Evolutionary conservation across 2,329 filamentous ascomycete genomes (phyloP), one percentile per base, ranked within the genome.

Genomic region (Didymella segeticola): DNA sequence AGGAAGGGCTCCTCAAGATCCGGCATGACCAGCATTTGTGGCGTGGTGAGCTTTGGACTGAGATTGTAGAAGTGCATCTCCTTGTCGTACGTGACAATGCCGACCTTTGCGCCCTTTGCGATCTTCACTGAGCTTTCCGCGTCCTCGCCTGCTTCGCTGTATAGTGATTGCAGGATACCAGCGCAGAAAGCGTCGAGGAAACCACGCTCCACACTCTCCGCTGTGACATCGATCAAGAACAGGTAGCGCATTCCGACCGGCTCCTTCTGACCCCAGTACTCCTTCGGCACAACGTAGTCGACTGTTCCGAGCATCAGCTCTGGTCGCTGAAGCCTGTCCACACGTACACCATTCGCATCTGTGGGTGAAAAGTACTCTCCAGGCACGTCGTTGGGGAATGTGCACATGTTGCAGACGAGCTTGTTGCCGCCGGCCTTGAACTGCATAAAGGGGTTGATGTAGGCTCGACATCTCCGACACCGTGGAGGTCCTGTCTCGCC

Each of bases 381-480:
- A 0, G 91, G 81, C 0, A 96, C 96, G 69, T 99, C 95, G 72
- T 98, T 99, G 43, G 95, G 92, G 73, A 98, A 96, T 19, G 90
- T 95, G 79, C 95, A 99, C 78, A 99, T 90, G 71, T 99, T 99
- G 80, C 95, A 99, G 46, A 96, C 91, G 73, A 96, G 96, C 73
- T 96, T 96, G 78, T 93, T 96, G 52, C 95, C 95, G 30, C 93
- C 93, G 14, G 89, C 89, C 54, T 89, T 86, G 82, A 99, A 99
- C 71, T 93, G 90, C 95, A 99, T 98, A 73, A 99, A 99, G 1
- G 95, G 95, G 71, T 99, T 99, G 78, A 99, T 96, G 77, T 99
- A 99, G 12, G 93, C 89, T 71, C 95, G 85, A 79, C 95, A 99
- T 77, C 95, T 84, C 67, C 91, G 86, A 77, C 95, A 99, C 73